Conservation (phyloP, 2,329 filamentous ascomycete genomes). For the Lasiodiplodia sp. region DNA sequence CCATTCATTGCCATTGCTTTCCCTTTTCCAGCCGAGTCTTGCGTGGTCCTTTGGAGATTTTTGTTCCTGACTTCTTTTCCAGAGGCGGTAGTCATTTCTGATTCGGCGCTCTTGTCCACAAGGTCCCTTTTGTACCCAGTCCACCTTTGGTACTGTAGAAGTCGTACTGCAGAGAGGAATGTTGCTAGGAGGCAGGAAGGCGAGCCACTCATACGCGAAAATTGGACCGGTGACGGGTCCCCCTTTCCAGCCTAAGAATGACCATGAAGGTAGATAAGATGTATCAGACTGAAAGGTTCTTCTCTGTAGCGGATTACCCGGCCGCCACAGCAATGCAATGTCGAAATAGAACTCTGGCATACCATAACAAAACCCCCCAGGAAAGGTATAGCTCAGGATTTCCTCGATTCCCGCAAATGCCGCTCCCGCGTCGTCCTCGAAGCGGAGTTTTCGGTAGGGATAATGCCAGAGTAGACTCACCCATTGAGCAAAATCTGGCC, state of each 20-base stretch:
- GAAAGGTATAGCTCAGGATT: not conserved
- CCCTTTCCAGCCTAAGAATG: not conserved
- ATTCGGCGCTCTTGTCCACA: not conserved
- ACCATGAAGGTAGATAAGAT: not conserved
- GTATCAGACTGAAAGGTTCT: not conserved
- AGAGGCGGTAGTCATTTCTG: not conserved
- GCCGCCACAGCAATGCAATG: not conserved
- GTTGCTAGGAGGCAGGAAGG: no score
- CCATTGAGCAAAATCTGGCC: not conserved
- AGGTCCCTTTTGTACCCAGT: not conserved
- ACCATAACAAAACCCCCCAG: not conserved
- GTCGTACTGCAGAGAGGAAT: not conserved
- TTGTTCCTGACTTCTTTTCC: not conserved
- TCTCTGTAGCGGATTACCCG: not conserved
- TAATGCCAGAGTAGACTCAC: rapidly evolving
- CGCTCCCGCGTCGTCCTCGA: not conserved
- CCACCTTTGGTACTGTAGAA: not conserved
- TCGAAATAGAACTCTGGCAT: not conserved
- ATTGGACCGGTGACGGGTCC: not conserved
- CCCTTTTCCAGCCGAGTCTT: not conserved
- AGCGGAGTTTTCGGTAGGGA: not conserved
- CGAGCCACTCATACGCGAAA: not conserved
- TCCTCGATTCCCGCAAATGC: not conserved
- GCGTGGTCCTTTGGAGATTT: not conserved
- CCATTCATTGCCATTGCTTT: not conserved